Conservation (phyloP, 1,139 yeast genomes). For the Yamadazyma spencermartinsiae region DNA sequence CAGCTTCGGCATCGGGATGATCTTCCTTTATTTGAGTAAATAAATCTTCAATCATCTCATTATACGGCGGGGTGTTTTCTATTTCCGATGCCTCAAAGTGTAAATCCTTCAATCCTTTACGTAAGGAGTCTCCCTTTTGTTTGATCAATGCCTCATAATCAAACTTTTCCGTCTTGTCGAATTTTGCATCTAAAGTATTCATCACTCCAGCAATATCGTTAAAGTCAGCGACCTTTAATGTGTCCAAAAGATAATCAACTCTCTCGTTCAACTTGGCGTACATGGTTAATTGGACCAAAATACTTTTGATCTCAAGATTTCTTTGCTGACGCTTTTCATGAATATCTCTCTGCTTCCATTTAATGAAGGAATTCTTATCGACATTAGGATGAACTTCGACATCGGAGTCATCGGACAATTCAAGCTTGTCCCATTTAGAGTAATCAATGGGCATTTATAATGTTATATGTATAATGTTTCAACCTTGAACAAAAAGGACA, state of each 20-base stretch:
- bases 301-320: constrained; percentile 70
- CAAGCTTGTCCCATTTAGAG: constrained; percentile 97
- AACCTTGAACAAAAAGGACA: too few relatives aligned
- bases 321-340: constrained; percentile 89
- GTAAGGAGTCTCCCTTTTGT: constrained; percentile 36
- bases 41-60: constrained; percentile 91
- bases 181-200: constrained; percentile 44
- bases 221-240: constrained; percentile 41
- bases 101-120: constrained; percentile 48
- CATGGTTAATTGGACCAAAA: constrained; percentile 74
- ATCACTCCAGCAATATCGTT: constrained; percentile 39
- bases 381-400: constrained; percentile 98
- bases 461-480: not conserved
- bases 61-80: constrained; percentile 75
- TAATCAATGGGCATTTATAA: constrained; percentile 75
- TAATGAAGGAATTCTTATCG: constrained; percentile 87
- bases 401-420: constrained; percentile 93
- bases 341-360: constrained; percentile 96
- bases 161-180: constrained; percentile 59
- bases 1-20: constrained; percentile 47
- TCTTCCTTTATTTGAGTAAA: constrained; percentile 68
- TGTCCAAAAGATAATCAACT: constrained; percentile 60
- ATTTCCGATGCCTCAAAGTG: constrained; percentile 48
- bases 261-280: constrained; percentile 72
- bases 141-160: constrained; percentile 39